These are phyloP conservation scores for Tricholoma bakamatsutake DNA, from an alignment of 768 basidiomycete genomes.

Conservation along the genomic window DNA sequence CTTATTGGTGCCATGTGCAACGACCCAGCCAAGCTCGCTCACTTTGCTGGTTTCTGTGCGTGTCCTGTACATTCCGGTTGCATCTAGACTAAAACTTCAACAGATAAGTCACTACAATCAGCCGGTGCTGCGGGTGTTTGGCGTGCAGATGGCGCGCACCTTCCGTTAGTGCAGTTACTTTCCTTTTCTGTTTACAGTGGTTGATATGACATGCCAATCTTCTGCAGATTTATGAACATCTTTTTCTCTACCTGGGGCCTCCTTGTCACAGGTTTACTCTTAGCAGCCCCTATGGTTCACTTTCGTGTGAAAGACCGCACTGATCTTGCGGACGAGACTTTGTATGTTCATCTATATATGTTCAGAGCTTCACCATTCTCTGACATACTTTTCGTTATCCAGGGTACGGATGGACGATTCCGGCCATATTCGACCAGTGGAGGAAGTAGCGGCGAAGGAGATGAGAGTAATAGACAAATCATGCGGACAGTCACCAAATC, in stretches of 20 bases:
- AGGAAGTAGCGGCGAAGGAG: neutral
- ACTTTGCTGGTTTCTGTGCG: conserved; percentile 79
- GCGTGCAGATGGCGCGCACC: conserved; percentile 56
- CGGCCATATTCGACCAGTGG: conserved; percentile 21
- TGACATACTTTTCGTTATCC: neutral
- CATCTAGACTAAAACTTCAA: neutral
- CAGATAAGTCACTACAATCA: conserved; percentile 72
- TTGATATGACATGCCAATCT: too few species aligned
- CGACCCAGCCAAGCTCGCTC: conserved; percentile 30
- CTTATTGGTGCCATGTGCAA: conserved; percentile 28
- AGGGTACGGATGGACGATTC: conserved; percentile 40
- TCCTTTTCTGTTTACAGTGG: neutral
- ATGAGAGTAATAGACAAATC: neutral
- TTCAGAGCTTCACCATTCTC: neutral
- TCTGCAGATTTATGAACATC: conserved; percentile 55
- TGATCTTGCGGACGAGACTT: conserved; percentile 44
- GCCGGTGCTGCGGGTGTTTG: conserved; percentile 71
- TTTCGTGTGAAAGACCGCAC: conserved; percentile 59
- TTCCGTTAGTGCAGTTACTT: neutral
- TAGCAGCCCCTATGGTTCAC: conserved; percentile 70
- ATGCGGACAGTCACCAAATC: neutral
- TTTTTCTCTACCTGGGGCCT: conserved; percentile 71
- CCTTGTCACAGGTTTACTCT: conserved; percentile 56
- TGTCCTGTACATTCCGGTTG: conserved; percentile 8
- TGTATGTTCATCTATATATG: conserved; percentile 34